Conservation (phyloP, 495 filamentous ascomycete genomes). For the Aspergillus homomorphus region DNA sequence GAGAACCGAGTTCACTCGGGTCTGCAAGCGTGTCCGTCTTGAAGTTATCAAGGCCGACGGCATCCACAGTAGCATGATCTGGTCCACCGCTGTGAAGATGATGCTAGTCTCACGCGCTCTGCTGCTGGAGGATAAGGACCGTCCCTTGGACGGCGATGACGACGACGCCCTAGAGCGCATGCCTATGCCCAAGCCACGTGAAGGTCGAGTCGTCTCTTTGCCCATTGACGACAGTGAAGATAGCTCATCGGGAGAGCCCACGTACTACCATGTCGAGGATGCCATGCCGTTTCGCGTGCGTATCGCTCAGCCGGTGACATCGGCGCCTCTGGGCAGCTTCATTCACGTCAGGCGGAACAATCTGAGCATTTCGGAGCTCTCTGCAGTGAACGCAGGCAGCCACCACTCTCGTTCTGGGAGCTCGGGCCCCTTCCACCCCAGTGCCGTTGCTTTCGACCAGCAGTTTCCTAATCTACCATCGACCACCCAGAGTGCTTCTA, state of each 20-base stretch:
- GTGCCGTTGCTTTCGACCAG: conserved; percentile 11
- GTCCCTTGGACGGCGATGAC: conserved; percentile 2
- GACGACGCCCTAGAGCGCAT: conserved; percentile 3
- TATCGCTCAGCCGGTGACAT: background rate
- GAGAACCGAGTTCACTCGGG: conserved; percentile 18
- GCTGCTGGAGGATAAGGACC: conserved; percentile 25
- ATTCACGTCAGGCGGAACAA: background rate
- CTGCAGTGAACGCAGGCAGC: background rate
- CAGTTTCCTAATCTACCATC: conserved; percentile 19
- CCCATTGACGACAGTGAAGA: background rate
- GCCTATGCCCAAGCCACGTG: background rate
- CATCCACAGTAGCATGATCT: conserved; percentile 30
- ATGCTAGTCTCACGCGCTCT: conserved; percentile 30
- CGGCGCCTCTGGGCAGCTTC: background rate
- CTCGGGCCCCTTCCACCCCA: conserved; percentile 18
- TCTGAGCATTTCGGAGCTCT: background rate
- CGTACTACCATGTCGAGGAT: conserved; percentile 10
- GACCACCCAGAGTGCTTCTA: background rate
- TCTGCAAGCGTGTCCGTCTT: conserved; percentile 26
- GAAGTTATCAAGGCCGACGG: conserved; percentile 28
- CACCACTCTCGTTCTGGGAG: background rate
- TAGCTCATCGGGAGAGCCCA: background rate
- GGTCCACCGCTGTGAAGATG: conserved; percentile 33
- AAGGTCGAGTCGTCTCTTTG: background rate
- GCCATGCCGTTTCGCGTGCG: background rate